Evolutionary conservation across 805 yeast species (phyloP).

Genomic region (Wickerhamomyces kurtzmanii): DNA sequence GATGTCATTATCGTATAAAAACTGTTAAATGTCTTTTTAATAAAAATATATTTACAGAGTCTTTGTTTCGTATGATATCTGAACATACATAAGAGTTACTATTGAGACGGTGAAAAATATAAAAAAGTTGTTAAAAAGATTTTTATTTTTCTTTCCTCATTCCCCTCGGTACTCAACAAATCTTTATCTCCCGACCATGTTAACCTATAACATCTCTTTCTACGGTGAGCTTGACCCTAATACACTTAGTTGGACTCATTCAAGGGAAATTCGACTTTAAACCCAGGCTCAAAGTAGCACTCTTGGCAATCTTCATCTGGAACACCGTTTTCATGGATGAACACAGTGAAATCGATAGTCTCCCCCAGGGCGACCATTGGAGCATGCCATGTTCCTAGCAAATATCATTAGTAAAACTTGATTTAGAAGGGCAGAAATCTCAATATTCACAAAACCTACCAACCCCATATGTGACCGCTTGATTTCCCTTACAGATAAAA

Average conservation of each 20-base stretch:
- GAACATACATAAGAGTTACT: too few species aligned
- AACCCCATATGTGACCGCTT: conserved; percentile 80
- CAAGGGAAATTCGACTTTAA: conserved; percentile 20
- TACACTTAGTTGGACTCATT: conserved; percentile 1
- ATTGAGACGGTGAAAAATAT: too few species aligned
- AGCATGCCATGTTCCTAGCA: conserved; percentile 81
- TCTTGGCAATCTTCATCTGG: conserved; percentile 78
- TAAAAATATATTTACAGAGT: too few species aligned
- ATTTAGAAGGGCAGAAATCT: background rate
- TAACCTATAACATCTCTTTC: too few species aligned
- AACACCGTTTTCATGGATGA: conserved; percentile 77
- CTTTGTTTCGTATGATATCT: too few species aligned
- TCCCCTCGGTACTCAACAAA: too few species aligned
- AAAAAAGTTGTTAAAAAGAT: too few species aligned
- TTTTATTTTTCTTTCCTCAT: too few species aligned
- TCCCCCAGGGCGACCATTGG: conserved; percentile 85
- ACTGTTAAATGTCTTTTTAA: too few species aligned
- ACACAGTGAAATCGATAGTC: conserved; percentile 74
- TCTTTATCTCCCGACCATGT: too few species aligned
- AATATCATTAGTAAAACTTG: background rate
- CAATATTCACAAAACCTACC: conserved; percentile 17
- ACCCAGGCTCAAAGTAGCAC: conserved; percentile 56
- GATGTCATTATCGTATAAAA: too few species aligned
- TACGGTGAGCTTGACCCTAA: conserved; percentile 16
- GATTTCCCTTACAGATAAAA: conserved; percentile 71